Evolutionary conservation across 176 grass and related monocot genomes (phyloP).

Genomic region (Raddia distichophylla): DNA sequence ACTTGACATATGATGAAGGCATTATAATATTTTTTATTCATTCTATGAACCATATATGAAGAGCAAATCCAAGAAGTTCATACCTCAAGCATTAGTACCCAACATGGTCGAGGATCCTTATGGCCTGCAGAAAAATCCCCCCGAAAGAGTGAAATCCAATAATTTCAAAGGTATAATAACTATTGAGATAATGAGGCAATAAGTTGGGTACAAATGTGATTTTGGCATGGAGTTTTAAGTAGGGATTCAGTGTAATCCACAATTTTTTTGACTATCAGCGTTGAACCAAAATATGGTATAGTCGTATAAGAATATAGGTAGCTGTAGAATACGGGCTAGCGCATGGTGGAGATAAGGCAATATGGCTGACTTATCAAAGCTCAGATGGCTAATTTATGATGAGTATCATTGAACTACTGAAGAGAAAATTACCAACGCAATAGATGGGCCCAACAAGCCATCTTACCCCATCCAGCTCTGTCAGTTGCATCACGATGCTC

Average conservation of each 20-base stretch:
- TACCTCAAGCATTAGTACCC: constrained; percentile 99
- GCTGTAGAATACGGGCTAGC: not conserved
- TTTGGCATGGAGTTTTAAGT: not conserved
- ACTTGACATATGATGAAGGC: not conserved
- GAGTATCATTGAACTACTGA: not conserved
- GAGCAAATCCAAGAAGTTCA: constrained; percentile 25
- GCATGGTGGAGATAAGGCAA: constrained; percentile 15
- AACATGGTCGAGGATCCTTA: constrained; percentile 69
- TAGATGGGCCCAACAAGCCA: constrained; percentile 16
- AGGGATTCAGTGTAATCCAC: not conserved
- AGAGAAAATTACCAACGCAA: constrained; percentile 9
- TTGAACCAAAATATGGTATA: not conserved
- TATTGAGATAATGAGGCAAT: not conserved
- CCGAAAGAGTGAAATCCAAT: constrained; percentile 16
- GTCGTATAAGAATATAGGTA: not conserved
- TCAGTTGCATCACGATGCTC: constrained; percentile 86
- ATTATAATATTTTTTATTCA: constrained; percentile 1
- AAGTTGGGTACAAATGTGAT: constrained; percentile 7
- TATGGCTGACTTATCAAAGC: not conserved
- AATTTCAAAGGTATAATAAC: constrained; percentile 30
- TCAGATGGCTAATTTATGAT: not conserved
- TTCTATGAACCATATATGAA: not conserved
- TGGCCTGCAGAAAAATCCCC: constrained; percentile 46
- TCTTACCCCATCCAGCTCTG: constrained; percentile 90
- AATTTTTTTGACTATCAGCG: not conserved